These are phyloP conservation scores for Kokia cookei DNA, from an alignment of 441 rosid species.

Conservation along the genomic window DNA sequence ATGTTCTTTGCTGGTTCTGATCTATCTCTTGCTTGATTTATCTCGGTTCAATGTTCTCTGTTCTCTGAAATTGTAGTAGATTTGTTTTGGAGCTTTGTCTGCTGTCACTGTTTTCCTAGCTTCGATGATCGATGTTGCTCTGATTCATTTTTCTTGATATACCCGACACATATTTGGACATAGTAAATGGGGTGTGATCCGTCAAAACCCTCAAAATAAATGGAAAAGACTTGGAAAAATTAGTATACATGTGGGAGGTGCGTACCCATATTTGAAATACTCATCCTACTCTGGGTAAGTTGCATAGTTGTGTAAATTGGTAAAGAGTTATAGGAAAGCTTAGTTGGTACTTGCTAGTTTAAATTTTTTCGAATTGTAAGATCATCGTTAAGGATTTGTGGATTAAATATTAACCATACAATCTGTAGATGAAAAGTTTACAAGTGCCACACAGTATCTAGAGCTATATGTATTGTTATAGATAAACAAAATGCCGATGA, in stretches of 20 bases:
- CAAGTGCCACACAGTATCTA: not conserved
- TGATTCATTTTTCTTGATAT: not conserved
- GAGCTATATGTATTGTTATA: not conserved
- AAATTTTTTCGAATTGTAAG: not conserved
- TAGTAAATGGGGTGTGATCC: too few relatives aligned
- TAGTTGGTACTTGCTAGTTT: not conserved
- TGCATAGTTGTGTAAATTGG: not conserved
- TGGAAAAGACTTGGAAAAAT: not conserved
- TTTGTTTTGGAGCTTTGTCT: not conserved
- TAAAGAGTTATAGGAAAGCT: not conserved
- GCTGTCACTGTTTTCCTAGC: not conserved
- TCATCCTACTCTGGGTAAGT: not conserved
- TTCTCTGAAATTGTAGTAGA: not conserved
- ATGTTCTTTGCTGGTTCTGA: conserved; percentile 16
- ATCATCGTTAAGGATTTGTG: not conserved
- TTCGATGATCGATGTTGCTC: not conserved
- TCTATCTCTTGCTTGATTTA: not conserved
- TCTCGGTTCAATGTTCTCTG: not conserved
- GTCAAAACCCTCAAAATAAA: too few relatives aligned
- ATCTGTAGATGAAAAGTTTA: not conserved
- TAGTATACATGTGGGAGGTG: not conserved
- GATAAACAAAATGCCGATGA: not conserved
- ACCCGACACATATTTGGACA: not conserved
- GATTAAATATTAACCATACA: not conserved
- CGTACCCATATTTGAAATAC: not conserved